phyloP scores from a whole-genome alignment of 2,329 filamentous ascomycete genomes.

The Rachicladosporium sp. region DNA sequence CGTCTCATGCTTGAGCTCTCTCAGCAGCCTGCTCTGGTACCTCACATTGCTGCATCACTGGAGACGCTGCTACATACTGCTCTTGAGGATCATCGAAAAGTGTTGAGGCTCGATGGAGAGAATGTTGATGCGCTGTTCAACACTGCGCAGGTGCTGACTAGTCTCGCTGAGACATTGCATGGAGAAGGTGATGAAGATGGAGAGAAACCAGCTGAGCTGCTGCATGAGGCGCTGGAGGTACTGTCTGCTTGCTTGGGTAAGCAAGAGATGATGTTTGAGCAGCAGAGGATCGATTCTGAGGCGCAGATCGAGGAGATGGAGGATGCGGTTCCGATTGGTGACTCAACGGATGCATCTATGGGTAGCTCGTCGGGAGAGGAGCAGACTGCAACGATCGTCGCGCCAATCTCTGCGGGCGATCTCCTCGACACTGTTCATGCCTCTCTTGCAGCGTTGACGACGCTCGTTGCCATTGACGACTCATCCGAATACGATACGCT shows the following conservation, averaged over 20 bases:
- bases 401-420: conserved; percentile 50
- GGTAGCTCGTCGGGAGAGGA: conserved; percentile 28
- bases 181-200: conserved; percentile 38
- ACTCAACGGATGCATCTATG: too few species aligned
- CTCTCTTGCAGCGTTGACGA: conserved; percentile 39
- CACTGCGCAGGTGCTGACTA: conserved; percentile 55
- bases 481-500: conserved; percentile 36
- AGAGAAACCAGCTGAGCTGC: conserved; percentile 37
- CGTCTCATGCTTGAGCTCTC: conserved; percentile 58
- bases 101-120: conserved; percentile 45
- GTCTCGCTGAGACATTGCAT: conserved; percentile 48
- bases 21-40: conserved; percentile 51
- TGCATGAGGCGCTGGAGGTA: conserved; percentile 50
- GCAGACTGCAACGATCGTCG: conserved; percentile 53
- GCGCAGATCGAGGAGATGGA: conserved; percentile 13
- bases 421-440: conserved; percentile 58
- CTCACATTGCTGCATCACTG: conserved; percentile 42
- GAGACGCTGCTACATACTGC: conserved; percentile 47
- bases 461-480: conserved; percentile 38
- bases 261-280: conserved; percentile 35
- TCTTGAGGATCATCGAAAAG: conserved; percentile 51
- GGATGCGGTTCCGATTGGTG: not conserved
- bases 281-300: conserved; percentile 22
- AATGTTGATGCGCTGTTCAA: conserved; percentile 62
- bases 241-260: conserved; percentile 39